These are phyloP conservation scores for Talaromyces sp. DNA, from an alignment of 2,329 filamentous ascomycete genomes.

Conservation along the genomic window DNA sequence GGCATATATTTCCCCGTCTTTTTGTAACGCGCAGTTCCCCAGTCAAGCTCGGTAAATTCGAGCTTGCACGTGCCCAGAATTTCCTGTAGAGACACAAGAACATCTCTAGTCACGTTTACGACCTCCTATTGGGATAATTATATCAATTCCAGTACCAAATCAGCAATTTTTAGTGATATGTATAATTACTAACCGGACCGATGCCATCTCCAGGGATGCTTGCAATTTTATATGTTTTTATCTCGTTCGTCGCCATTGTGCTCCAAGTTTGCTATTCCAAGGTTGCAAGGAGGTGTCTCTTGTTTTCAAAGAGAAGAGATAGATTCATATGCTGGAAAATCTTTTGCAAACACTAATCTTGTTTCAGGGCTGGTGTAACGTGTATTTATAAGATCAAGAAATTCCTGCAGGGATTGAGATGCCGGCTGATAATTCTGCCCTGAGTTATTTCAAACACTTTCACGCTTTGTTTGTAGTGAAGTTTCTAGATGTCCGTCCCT, in stretches of 20 bases:
- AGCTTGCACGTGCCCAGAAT: conserved; percentile 47
- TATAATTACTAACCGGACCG: conserved; percentile 32
- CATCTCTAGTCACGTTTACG: conserved; percentile 53
- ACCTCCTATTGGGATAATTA: conserved; percentile 48
- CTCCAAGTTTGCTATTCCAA: neutral
- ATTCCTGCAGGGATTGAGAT: neutral
- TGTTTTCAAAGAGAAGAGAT: neutral
- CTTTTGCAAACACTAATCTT: too few relatives aligned
- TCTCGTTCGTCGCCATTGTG: neutral
- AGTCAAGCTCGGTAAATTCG: conserved; percentile 39
- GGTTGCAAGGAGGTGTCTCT: neutral
- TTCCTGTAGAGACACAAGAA: conserved; percentile 46
- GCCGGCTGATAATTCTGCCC: conserved; percentile 2
- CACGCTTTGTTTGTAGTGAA: too few relatives aligned
- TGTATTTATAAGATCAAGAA: neutral
- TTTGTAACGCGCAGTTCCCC: conserved; percentile 51
- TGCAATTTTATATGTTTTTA: conserved; percentile 49
- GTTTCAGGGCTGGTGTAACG: neutral
- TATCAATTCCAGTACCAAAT: neutral
- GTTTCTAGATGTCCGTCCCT: neutral
- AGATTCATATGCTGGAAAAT: neutral
- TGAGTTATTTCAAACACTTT: too few relatives aligned
- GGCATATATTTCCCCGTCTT: conserved; percentile 64
- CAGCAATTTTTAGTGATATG: neutral
- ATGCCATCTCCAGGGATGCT: conserved; percentile 64